Conservation (phyloP, 2,329 filamentous ascomycete genomes). For the Teratosphaeria pseudoeucalypti region DNA sequence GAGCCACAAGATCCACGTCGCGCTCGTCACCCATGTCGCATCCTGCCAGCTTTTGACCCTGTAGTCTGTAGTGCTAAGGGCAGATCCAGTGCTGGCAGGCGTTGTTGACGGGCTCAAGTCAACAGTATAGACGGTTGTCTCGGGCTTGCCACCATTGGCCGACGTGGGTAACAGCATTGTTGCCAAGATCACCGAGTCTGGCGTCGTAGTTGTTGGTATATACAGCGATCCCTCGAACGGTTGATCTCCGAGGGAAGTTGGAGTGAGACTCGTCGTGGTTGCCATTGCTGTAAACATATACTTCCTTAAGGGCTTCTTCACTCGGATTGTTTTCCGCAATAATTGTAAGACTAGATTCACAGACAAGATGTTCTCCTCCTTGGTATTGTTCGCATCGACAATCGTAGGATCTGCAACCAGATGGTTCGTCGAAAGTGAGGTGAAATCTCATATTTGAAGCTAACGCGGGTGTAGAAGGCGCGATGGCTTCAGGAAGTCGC, state of each 20-base stretch:
- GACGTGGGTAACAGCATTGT: not conserved
- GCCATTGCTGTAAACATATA: too few species aligned
- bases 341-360: not conserved
- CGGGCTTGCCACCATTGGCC: not conserved
- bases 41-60: not conserved
- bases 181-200: not conserved
- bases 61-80: not conserved
- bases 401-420: not conserved
- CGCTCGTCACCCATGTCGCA: not conserved
- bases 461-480: not conserved
- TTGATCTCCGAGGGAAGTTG: not conserved
- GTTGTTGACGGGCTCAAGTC: not conserved
- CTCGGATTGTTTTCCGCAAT: not conserved
- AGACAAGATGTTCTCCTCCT: not conserved
- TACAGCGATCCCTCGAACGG: not conserved
- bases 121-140: not conserved
- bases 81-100: not conserved
- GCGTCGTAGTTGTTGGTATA: not conserved
- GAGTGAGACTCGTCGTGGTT: not conserved
- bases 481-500: not conserved
- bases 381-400: not conserved
- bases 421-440: not conserved
- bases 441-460: not conserved
- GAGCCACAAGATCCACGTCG: not conserved
- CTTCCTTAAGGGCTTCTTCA: not conserved